These are phyloP conservation scores for Chlamydomonas sphaeroides DNA, from an alignment of 139 green algal genomes.

Conservation along the genomic window DNA sequence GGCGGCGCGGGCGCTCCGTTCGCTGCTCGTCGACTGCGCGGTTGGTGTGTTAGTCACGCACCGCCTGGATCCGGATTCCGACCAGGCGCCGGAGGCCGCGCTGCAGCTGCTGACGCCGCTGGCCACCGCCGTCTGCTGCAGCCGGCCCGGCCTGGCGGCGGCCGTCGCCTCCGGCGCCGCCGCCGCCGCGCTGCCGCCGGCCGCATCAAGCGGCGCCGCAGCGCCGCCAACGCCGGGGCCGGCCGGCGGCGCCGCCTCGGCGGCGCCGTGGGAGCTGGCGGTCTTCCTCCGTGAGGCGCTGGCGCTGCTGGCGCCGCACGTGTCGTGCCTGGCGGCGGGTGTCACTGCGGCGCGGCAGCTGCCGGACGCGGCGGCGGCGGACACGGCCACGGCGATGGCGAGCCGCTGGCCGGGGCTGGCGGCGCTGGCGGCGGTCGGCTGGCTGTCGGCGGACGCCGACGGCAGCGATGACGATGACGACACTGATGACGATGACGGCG, in stretches of 20 bases:
- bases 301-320: background rate
- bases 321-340: background rate
- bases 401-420: background rate
- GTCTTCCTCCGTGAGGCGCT: slow-evolving; percentile 16
- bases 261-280: slow-evolving; percentile 8
- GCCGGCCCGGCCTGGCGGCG: slow-evolving; percentile 26
- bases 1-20: background rate
- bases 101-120: background rate
- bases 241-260: background rate
- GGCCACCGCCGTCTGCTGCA: background rate
- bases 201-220: background rate
- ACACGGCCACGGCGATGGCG: too few species aligned
- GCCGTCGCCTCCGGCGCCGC: background rate
- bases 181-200: background rate
- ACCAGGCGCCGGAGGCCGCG: background rate
- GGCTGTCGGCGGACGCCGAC: background rate
- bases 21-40: background rate
- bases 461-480: background rate
- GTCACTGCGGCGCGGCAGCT: background rate
- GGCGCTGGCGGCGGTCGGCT: background rate
- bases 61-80: background rate
- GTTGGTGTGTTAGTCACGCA: background rate
- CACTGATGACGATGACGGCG: background rate
- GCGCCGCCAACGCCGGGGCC: background rate
- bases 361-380: background rate